Base-by-base conservation (phyloP, 148 eudicot genomes). In the Rhododendron griersonianum region DNA sequence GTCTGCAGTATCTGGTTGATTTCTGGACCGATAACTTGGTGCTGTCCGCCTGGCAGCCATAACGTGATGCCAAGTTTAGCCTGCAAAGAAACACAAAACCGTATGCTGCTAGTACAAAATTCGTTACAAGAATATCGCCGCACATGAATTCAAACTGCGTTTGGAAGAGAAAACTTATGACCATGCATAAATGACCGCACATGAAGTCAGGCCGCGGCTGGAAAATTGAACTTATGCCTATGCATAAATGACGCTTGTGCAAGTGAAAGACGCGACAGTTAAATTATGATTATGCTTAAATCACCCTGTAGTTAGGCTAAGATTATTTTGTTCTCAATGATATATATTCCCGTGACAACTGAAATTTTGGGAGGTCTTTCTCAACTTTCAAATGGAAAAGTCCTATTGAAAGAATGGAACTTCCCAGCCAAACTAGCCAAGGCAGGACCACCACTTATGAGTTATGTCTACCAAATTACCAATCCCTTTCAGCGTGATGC, bases 51-150 rank as follows among this genome's bases (percentile, higher is more conserved):
- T 35, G 48, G 48, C 23, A 37, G 3, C 73, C 73, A n/a, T 84
- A 57, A 15, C 81, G 82, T 1, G 81, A 84, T n/a, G 10, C 51
- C 74, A 57, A 14, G 25, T 51, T 77, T 30, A 84, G 74, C 82
- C 86, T 84, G 82, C 82, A 77, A 69, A 83, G 7, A 23, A 83
- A 82, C 14, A 30, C 45, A 47, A 83, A 69, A 71, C 37, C 7
- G 41, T 30, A 2, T 11, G 39, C 19, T 13, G 19, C 15, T 19
- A 23, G 51, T 39, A 39, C 47, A 76, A 59, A 65, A n/a, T 65
- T 65, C 5, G 14, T 9, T 23, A 11, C 33, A 9, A n/a, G 30
- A 65, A 23, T 63, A 7, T 65, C 14, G 13, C 71, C 0, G 11
- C 0, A 44, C 28, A 41, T 21, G 30, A 78, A 78, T 44, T 78